phyloP scores from a whole-genome alignment of 345 rosid species.

The Toxicodendron radicans region DNA sequence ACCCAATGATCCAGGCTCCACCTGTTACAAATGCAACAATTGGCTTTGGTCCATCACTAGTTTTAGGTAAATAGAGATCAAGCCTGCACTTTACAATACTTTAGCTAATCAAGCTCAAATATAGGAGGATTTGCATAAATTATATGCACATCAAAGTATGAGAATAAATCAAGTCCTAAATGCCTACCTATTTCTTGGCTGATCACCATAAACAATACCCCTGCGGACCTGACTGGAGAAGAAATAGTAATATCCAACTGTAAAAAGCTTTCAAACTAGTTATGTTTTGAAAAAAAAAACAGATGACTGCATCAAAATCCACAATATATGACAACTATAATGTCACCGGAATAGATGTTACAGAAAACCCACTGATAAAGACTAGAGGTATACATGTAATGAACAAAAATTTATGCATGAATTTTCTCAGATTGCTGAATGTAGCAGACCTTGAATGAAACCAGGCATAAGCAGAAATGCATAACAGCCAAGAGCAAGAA shows the following conservation, averaged over 20 bases:
- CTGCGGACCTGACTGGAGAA: slow-evolving; percentile 74
- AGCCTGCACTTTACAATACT: slow-evolving; percentile 50
- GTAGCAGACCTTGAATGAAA: slow-evolving; percentile 77
- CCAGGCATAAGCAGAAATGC: slow-evolving; percentile 85
- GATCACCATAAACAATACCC: slow-evolving; percentile 84
- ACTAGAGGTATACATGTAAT: not conserved
- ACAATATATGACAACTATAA: not conserved
- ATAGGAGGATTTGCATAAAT: slow-evolving; percentile 7
- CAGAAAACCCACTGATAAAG: not conserved
- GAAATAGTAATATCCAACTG: slow-evolving; percentile 94
- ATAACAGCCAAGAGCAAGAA: slow-evolving; percentile 91
- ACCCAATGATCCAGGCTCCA: slow-evolving; percentile 99
- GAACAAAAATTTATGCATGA: not conserved
- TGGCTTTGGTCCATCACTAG: slow-evolving; percentile 69
- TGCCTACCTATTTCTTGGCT: slow-evolving; percentile 87
- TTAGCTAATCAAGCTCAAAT: slow-evolving; percentile 2
- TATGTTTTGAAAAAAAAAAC: slow-evolving; percentile 23
- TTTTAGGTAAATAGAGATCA: slow-evolving; percentile 87
- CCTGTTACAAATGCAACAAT: slow-evolving; percentile 94
- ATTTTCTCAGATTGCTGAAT: slow-evolving; percentile 2
- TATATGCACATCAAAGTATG: not conserved
- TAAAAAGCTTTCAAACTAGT: slow-evolving; percentile 35
- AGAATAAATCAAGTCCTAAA: slow-evolving; percentile 4
- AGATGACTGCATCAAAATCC: not conserved
- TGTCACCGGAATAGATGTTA: not conserved